phyloP scores from a whole-genome alignment of 495 filamentous ascomycete genomes.

The Penicillium silybi region DNA sequence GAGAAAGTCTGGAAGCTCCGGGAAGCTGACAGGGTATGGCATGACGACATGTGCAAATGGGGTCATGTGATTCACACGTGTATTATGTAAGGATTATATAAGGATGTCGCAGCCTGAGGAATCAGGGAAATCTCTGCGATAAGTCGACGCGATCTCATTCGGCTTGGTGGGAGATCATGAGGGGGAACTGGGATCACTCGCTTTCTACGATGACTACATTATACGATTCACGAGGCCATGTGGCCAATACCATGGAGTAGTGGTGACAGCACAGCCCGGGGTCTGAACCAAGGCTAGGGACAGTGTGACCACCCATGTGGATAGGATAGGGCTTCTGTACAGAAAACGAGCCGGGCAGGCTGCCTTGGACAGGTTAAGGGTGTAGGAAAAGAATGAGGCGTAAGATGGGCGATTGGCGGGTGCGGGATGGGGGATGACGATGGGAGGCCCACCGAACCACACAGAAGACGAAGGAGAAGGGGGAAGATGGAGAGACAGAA shows the following conservation, averaged over 20 bases:
- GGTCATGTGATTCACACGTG: conserved; percentile 19
- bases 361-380: conserved; percentile 3
- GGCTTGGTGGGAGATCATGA: conserved; percentile 20
- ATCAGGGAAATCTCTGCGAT: conserved; percentile 25
- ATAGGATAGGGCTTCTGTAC: conserved; percentile 7
- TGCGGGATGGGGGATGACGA: conserved; percentile 42
- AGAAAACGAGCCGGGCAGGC: not conserved
- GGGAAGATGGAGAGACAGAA: not conserved
- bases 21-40: not conserved
- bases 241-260: not conserved
- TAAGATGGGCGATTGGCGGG: conserved; percentile 37
- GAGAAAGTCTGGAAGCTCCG: not conserved
- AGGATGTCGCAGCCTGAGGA: not conserved
- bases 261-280: not conserved
- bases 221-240: not conserved
- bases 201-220: not conserved
- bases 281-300: not conserved
- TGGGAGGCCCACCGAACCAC: conserved; percentile 47
- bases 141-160: conserved; percentile 27
- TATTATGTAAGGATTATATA: conserved; percentile 14
- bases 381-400: conserved; percentile 15
- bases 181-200: conserved; percentile 7
- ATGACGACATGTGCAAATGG: conserved; percentile 25
- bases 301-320: not conserved
- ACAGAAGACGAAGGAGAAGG: conserved; percentile 31